These are phyloP conservation scores for Lentinula novae-zelandiae DNA, from an alignment of 1,284 basidiomycete species.

Conservation along the genomic window DNA sequence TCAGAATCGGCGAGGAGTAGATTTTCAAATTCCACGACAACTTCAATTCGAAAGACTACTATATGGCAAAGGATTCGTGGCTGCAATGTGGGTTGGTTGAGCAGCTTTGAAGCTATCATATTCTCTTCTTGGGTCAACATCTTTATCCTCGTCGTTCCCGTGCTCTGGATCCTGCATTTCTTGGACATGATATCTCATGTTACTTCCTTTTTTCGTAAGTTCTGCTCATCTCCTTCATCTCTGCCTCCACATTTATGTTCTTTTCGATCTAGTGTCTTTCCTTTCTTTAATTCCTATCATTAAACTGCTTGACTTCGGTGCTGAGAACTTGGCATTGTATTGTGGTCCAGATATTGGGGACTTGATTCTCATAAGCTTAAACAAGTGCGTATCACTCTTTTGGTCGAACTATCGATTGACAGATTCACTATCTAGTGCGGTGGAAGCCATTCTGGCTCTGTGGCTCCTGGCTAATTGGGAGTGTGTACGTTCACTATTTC, in stretches of 20 bases:
- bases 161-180: constrained; percentile 63
- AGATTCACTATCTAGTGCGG: constrained; percentile 28
- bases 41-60: not conserved
- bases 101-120: constrained; percentile 44
- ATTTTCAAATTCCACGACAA: not conserved
- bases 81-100: constrained; percentile 3
- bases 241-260: constrained; percentile 10
- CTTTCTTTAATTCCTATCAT: constrained; percentile 54
- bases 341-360: constrained; percentile 49
- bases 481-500: constrained; percentile 35
- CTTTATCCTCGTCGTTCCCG: constrained; percentile 47
- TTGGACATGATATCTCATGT: constrained; percentile 18
- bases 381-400: constrained; percentile 42
- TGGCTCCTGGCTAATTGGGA: constrained; percentile 62
- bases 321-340: constrained; percentile 56
- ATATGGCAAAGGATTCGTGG: constrained; percentile 1
- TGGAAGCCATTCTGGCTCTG: constrained; percentile 66
- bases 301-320: constrained; percentile 55
- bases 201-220: constrained; percentile 37
- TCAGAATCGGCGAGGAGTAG: constrained; percentile 2
- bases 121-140: constrained; percentile 46
- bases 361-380: constrained; percentile 52
- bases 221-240: not conserved
- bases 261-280: constrained; percentile 41
- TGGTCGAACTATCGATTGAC: not conserved